These are phyloP conservation scores for Hypoxylon subgilvum DNA, from an alignment of 495 filamentous ascomycete genomes.

Conservation along the genomic window DNA sequence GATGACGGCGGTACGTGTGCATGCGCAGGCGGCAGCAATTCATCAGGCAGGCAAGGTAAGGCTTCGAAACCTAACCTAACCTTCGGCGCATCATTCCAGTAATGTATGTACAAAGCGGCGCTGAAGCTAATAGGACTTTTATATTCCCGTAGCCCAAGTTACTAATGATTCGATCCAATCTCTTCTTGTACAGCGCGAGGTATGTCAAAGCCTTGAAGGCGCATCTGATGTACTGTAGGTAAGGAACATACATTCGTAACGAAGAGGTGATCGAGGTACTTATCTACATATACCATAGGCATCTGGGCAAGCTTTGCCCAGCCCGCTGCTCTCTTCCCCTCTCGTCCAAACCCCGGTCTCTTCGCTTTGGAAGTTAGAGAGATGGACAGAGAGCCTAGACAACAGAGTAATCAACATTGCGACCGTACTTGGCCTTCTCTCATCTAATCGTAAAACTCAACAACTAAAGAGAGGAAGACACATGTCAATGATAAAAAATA, in stretches of 20 bases:
- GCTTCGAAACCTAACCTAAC: constrained; percentile 28
- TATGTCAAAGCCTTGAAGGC: neutral
- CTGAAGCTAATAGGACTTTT: constrained; percentile 13
- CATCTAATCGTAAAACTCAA: too few species aligned
- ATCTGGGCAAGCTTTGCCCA: constrained; percentile 15
- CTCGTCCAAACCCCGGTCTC: neutral
- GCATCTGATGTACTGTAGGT: constrained; percentile 23
- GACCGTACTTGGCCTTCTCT: neutral
- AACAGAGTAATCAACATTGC: constrained; percentile 12
- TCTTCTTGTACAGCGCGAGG: too few species aligned
- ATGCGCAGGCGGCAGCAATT: neutral
- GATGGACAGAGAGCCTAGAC: too few species aligned
- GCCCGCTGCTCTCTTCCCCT: constrained; percentile 13
- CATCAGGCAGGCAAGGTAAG: constrained; percentile 28
- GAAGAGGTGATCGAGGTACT: constrained; percentile 16
- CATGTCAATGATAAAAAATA: too few species aligned
- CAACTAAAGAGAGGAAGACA: neutral
- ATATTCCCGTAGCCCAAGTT: constrained; percentile 16
- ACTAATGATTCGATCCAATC: constrained; percentile 13
- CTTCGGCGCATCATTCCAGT: too few species aligned
- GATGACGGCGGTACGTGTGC: constrained; percentile 21
- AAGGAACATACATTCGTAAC: constrained; percentile 10
- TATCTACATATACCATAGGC: neutral
- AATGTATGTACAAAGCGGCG: constrained; percentile 28
- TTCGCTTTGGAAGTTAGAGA: neutral